phyloP scores from a whole-genome alignment of 192 early-diverging fungal species.

The Phycomyces nitens region DNA sequence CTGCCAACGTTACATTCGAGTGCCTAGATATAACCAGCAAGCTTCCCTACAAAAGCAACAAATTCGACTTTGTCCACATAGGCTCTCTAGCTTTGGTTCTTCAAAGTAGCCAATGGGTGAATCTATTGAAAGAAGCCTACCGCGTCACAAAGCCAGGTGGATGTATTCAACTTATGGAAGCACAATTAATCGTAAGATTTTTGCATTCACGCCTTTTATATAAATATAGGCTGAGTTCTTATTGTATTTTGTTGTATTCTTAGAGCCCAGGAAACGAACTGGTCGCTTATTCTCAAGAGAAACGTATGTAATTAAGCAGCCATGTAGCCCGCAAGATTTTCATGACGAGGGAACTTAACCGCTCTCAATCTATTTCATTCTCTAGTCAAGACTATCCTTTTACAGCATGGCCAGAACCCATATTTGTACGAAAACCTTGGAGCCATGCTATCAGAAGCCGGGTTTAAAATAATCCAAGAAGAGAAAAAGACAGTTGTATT shows the following conservation, averaged over 20 bases:
- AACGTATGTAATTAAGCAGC: slow-evolving; percentile 3
- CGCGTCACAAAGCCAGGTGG: slow-evolving; percentile 30
- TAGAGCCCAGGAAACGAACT: slow-evolving; percentile 17
- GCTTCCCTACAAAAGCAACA: slow-evolving; percentile 18
- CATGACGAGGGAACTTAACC: too few species aligned
- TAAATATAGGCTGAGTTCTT: not conserved
- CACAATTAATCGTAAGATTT: slow-evolving; percentile 25
- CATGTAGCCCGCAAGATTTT: not conserved
- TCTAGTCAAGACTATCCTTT: slow-evolving; percentile 6
- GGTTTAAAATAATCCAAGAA: slow-evolving; percentile 1
- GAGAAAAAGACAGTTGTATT: not conserved
- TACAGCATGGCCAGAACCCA: not conserved
- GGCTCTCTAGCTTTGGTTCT: slow-evolving; percentile 16
- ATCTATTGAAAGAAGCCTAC: slow-evolving; percentile 17
- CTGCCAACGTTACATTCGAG: slow-evolving; percentile 22
- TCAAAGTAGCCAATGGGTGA: slow-evolving; percentile 12
- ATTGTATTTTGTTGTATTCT: too few species aligned
- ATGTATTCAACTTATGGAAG: slow-evolving; percentile 25
- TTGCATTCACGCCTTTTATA: not conserved
- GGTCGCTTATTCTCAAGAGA: slow-evolving; percentile 2
- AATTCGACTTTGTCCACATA: slow-evolving; percentile 33
- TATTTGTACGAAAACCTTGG: not conserved
- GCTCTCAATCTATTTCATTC: too few species aligned
- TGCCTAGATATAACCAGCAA: slow-evolving; percentile 12
- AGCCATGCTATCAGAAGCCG: not conserved